These are phyloP conservation scores for Globisporangium megalacanthum DNA, from an alignment of 352 stramenopile species.

Conservation along the genomic window DNA sequence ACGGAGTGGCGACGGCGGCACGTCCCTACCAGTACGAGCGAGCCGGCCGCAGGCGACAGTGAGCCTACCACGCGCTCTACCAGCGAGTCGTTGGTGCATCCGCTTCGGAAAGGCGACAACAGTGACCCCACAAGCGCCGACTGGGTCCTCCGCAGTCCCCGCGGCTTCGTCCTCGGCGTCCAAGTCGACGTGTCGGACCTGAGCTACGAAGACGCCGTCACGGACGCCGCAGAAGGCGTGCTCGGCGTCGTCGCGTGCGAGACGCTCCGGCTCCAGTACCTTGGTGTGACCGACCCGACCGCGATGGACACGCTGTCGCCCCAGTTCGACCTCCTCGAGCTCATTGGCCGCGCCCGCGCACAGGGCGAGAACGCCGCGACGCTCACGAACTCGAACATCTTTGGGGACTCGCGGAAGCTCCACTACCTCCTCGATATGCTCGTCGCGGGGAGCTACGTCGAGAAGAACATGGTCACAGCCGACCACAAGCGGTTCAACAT, in stretches of 20 bases:
- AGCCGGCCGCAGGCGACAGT: too few species aligned
- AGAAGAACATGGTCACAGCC: slow-evolving; percentile 75
- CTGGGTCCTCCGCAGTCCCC: slow-evolving; percentile 61
- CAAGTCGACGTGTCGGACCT: slow-evolving; percentile 43
- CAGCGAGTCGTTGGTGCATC: too few species aligned
- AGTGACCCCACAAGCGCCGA: slow-evolving; percentile 25
- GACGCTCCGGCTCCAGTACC: slow-evolving; percentile 56
- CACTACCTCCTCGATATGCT: slow-evolving; percentile 82
- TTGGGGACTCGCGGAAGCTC: slow-evolving; percentile 68
- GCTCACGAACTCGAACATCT: slow-evolving; percentile 46
- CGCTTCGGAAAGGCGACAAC: not conserved
- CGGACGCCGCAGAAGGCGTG: slow-evolving; percentile 34
- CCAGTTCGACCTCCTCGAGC: slow-evolving; percentile 74
- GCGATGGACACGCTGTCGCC: slow-evolving; percentile 54
- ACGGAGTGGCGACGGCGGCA: not conserved
- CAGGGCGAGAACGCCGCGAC: slow-evolving; percentile 57
- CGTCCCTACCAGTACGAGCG: not conserved
- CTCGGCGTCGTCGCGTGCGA: slow-evolving; percentile 69
- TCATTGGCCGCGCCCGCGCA: slow-evolving; percentile 57
- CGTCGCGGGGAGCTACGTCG: slow-evolving; percentile 47
- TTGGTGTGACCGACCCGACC: slow-evolving; percentile 53
- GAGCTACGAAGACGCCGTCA: slow-evolving; percentile 58
- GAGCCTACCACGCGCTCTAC: too few species aligned
- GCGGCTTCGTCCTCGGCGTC: slow-evolving; percentile 52
- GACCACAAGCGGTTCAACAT: slow-evolving; percentile 77